phyloP scores from a whole-genome alignment of 2,329 filamentous ascomycete species.

The Colletotrichum karsti region DNA sequence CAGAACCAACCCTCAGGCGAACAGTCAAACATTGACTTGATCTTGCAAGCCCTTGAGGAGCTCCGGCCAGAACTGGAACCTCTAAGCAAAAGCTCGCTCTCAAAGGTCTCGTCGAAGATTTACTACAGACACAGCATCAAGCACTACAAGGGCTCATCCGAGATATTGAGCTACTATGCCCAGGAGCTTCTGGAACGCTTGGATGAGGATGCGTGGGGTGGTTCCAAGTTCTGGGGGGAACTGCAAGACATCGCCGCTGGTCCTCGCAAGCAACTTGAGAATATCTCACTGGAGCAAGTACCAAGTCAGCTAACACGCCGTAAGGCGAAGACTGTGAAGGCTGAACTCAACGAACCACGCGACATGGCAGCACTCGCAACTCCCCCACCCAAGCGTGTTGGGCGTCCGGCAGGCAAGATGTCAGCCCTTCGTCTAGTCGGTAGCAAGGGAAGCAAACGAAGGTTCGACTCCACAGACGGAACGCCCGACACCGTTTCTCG shows the following conservation, averaged over 20 bases:
- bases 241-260: constrained; percentile 31
- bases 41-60: constrained; percentile 35
- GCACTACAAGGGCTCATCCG: constrained; percentile 38
- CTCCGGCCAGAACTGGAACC: constrained; percentile 36
- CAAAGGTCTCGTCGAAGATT: constrained; percentile 41
- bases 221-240: constrained; percentile 40
- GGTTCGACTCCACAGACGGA: constrained; percentile 47
- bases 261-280: background rate
- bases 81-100: constrained; percentile 14
- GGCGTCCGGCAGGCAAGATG: constrained; percentile 51
- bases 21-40: constrained; percentile 7
- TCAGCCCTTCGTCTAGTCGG: constrained; percentile 52
- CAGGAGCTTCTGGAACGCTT: constrained; percentile 36
- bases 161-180: constrained; percentile 47
- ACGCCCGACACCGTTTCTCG: constrained; percentile 45
- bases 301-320: background rate
- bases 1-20: background rate
- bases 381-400: constrained; percentile 24
- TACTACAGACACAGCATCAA: constrained; percentile 46
- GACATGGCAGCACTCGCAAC: background rate
- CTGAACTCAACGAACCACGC: background rate
- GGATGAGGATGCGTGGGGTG: constrained; percentile 36
- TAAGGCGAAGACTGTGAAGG: background rate
- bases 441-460: constrained; percentile 49
- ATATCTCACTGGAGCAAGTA: constrained; percentile 6